phyloP scores from a whole-genome alignment of 345 rosid species.

The Citrus australasica region DNA sequence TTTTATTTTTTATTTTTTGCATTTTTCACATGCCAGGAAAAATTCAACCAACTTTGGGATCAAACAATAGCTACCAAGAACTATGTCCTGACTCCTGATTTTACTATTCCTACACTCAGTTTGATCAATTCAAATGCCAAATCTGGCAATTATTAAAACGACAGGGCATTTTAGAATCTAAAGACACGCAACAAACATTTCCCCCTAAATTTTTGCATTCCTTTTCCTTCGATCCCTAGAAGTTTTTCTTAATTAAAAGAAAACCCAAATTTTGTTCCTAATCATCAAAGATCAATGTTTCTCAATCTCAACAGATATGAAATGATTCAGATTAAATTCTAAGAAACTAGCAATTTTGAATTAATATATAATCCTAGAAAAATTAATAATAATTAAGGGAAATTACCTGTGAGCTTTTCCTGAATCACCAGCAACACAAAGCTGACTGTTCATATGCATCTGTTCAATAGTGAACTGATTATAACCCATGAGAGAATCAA shows the following conservation, averaged over 20 bases:
- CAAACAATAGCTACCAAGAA: not conserved
- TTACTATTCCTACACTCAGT: not conserved
- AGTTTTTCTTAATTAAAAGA: not conserved
- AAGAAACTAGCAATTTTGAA: not conserved
- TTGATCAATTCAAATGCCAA: slow-evolving; percentile 3
- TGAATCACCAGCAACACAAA: slow-evolving; percentile 65
- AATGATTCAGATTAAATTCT: not conserved
- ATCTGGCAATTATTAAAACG: not conserved
- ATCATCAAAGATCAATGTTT: not conserved
- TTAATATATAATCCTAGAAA: not conserved
- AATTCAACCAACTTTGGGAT: not conserved
- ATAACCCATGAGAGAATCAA: slow-evolving; percentile 59
- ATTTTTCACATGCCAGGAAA: not conserved
- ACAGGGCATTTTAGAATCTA: not conserved
- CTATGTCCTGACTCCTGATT: too few species aligned
- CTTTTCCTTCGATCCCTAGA: not conserved
- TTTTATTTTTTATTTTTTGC: not conserved
- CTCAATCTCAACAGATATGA: not conserved
- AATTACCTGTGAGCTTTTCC: slow-evolving; percentile 64
- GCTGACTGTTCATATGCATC: slow-evolving; percentile 73
- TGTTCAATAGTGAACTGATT: slow-evolving; percentile 78
- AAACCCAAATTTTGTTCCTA: not conserved
- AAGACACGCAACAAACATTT: not conserved
- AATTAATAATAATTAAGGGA: not conserved
- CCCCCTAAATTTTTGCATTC: not conserved